phyloP scores from a whole-genome alignment of 306 rosid species.

The Hippophae rhamnoides region DNA sequence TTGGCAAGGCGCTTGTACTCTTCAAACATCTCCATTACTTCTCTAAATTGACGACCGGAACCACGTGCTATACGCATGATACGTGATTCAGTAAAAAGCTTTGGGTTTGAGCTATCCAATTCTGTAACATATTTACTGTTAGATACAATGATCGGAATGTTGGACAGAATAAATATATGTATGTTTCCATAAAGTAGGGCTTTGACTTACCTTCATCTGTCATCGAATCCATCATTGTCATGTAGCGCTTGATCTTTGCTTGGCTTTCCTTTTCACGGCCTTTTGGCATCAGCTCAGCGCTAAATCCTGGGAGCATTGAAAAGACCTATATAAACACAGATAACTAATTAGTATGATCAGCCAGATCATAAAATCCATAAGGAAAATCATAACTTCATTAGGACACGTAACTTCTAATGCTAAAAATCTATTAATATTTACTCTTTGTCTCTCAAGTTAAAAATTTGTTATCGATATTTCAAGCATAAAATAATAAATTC shows the following conservation, averaged over 20 bases:
- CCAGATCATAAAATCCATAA: background rate
- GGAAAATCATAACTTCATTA: too few relatives aligned
- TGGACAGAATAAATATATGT: background rate
- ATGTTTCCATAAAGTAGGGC: conserved; percentile 1
- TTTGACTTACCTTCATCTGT: conserved; percentile 63
- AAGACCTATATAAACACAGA: conserved; percentile 38
- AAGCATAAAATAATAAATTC: too few relatives aligned
- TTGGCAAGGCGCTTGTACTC: conserved; percentile 79
- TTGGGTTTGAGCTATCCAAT: conserved; percentile 75
- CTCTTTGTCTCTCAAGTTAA: too few relatives aligned
- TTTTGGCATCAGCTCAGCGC: conserved; percentile 73
- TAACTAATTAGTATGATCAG: conserved; percentile 1
- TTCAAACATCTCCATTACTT: conserved; percentile 78
- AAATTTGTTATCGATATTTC: too few relatives aligned
- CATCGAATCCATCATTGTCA: conserved; percentile 99
- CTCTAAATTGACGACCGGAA: conserved; percentile 56
- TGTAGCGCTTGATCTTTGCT: conserved; percentile 77
- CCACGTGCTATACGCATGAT: conserved; percentile 81
- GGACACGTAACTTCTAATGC: too few relatives aligned
- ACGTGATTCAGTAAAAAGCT: conserved; percentile 65
- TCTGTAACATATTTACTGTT: conserved; percentile 33
- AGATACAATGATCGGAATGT: background rate
- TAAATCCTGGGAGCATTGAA: conserved; percentile 78
- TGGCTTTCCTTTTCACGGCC: conserved; percentile 91
- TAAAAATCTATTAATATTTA: too few relatives aligned